Evolutionary conservation across 2,329 filamentous ascomycete species (phyloP).

Genomic region (Ophiostoma sp.): DNA sequence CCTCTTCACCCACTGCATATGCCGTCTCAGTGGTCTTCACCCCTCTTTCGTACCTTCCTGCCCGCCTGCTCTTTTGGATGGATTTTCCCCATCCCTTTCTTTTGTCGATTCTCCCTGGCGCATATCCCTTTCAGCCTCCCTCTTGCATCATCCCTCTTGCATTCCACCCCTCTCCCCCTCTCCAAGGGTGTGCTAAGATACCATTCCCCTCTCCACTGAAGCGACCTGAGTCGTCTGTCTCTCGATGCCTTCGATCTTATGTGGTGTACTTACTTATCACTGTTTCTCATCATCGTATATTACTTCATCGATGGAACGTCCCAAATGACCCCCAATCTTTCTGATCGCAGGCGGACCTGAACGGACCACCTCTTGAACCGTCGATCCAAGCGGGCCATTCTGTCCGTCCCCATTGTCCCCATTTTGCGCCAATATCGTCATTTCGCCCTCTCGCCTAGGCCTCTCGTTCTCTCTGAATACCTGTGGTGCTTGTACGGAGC

Average conservation of each 20-base stretch:
- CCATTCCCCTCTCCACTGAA: not conserved
- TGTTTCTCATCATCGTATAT: conserved; percentile 16
- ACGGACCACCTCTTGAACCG: not conserved
- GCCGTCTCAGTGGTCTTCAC: not conserved
- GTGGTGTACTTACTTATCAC: not conserved
- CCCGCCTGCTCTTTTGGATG: conserved; percentile 6
- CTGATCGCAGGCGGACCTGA: not conserved
- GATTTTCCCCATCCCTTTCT: not conserved
- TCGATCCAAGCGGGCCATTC: not conserved
- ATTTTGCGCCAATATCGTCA: not conserved
- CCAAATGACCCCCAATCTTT: not conserved
- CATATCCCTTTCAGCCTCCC: conserved; percentile 17
- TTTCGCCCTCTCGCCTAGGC: not conserved
- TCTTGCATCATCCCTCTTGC: conserved; percentile 13
- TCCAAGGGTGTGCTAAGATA: not conserved
- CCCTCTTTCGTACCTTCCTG: conserved; percentile 13
- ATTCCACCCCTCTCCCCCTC: not conserved
- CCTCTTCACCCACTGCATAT: not conserved
- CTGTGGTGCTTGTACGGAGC: not conserved
- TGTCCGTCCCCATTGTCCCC: not conserved
- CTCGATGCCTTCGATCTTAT: not conserved
- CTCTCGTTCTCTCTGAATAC: not conserved
- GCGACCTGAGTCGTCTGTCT: not conserved
- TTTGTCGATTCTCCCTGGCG: not conserved
- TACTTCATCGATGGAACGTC: conserved; percentile 2